Evolutionary conservation across 192 early-diverging fungal species (phyloP), one percentile per base, ranked within the genome.

Genomic region (Podila horticola): DNA sequence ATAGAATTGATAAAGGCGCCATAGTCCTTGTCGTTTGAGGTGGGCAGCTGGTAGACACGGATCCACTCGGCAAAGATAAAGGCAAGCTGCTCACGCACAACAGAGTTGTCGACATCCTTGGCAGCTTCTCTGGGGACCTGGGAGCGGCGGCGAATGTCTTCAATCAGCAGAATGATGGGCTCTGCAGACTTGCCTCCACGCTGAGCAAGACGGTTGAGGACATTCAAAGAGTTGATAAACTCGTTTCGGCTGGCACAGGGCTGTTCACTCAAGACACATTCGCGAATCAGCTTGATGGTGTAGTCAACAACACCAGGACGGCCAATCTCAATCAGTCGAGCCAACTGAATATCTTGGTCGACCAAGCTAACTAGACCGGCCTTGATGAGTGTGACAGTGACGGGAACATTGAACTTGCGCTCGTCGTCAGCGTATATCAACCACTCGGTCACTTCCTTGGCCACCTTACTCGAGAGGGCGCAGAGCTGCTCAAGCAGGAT

Each of bases 381-480:
- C 65, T 93, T 91, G 70, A 98, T 92, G 49, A 99, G 86, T 10
- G 93, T 90, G 22, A 94, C 83, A 1, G 95, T 94, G 1, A 94
- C 94, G 12, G 92, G 88, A 3, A 97, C 95, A 67, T 95, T 95
- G 72, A 92, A 94, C 79, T 98, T 96, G 73, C 96, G 94, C 83
- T 97, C 97, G 73, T 99, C 98, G 65, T 97, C 95, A 4, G 94
- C 91, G 84, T 95, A 97, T 28, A 96, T 87, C 22, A 99, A 82
- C 98, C 98, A 99, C 36, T 90, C 89, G 13, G 90, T 93, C 30
- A 98, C 93, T 76, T 98, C 96, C 64, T 92, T 92, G 19, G 87
- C 89, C 10, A 95, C 92, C 36, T 90, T 90, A 58, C 87, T 87
- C 0, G 98, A 97, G 58, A 91, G 79, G 57, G 96, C 95, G 70